A percentile compares a stretch with the other conserved stretches of the same genome.
Evolutionary conservation across 306 rosid species (phyloP).

Genomic region (apple (Malus domestica)): ASM211411v1 NC_041805.1:331001-331500

Average conservation of each 20-base stretch:
- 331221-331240: neutral
- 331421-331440: neutral
- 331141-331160: too few relatives aligned
- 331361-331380: neutral
- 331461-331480: neutral
- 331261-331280: neutral
- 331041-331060: conserved; percentile 19
- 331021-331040: conserved; percentile 47
- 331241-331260: neutral
- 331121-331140: neutral
- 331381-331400: neutral
- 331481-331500: neutral
- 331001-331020: conserved; percentile 68
- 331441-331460: neutral
- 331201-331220: too few relatives aligned
- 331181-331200: too few relatives aligned
- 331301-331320: neutral
- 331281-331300: neutral
- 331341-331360: neutral
- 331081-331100: neutral
- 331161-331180: too few relatives aligned
- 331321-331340: neutral
- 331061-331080: conserved; percentile 18
- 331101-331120: neutral
- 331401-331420: neutral